Evolutionary conservation across 192 early-diverging fungal species (phyloP), one percentile per base, ranked within the genome.

Genomic region (Chytriomyces sp.): DNA sequence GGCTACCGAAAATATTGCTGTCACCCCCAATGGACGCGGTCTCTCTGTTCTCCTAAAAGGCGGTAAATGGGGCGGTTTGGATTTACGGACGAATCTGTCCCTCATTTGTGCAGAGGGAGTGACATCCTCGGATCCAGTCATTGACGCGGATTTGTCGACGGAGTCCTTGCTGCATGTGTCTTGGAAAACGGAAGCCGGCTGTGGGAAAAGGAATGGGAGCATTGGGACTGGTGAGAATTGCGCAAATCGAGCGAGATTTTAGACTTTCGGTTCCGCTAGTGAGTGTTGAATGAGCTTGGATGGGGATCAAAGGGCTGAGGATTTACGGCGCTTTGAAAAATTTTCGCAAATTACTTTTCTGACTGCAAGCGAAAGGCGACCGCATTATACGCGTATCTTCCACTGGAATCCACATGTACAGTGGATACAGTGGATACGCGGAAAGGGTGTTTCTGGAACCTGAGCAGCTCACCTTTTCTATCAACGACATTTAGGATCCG

Each of bases 61-160:
- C 17, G 7, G 17, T 5, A 26, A n/a, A 26, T 68, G 65, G 65
- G 65, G 65, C 7, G 31, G 19, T 14, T 5, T 68, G 12, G 49
- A 7, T 7, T 53, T 68, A 2, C 26, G 8, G 6, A 38, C 54
- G 52, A 68, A 68, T 33, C 7, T 68, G 28, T 33, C 65, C 6
- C 52, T 68, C 52, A n/a, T 38, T 28, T 56, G 49, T 39, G 52
- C n/a, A 31, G n/a, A 53, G 65, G n/a, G n/a, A n/a, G n/a, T n/a
- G n/a, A 68, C 41, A 41, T 5, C 3, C 31, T 52, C 52, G 26
- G 28, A 68, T 12, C 65, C 65, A 10, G 34, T 40, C 39, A 65
- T 30, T 10, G 12, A 5, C 17, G 8, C 49, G 7, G n/a, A n/a
- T n/a, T 30, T 14, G 14, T 49, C 63, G 12, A 54, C 65, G 25